Conservation (phyloP, 495 filamentous ascomycete genomes). For the Apodospora peruviana region DNA sequence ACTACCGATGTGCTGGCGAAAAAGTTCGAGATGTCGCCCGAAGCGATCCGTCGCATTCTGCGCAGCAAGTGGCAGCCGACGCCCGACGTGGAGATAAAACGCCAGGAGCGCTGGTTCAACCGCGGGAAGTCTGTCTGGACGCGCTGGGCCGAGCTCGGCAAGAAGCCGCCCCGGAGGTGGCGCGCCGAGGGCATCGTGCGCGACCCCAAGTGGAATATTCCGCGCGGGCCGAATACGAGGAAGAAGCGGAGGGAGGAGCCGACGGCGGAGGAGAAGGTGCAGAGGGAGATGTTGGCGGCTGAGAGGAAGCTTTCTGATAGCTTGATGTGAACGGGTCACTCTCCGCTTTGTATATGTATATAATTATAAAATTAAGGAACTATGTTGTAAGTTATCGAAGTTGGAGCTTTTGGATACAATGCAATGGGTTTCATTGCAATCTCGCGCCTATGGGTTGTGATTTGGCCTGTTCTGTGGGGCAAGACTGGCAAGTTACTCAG, state of each 20-base stretch:
- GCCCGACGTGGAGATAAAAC: constrained; percentile 52
- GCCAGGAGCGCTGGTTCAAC: constrained; percentile 68
- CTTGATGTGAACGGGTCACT: constrained; percentile 4
- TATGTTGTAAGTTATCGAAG: too few species aligned
- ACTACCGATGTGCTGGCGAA: constrained; percentile 67
- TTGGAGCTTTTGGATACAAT: too few species aligned
- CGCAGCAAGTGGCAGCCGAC: constrained; percentile 75
- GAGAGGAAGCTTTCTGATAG: constrained; percentile 11
- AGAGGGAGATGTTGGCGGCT: background rate
- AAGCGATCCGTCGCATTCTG: constrained; percentile 81
- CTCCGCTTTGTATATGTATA: too few species aligned
- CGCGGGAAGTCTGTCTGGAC: constrained; percentile 74
- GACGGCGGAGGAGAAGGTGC: background rate
- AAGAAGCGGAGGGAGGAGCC: constrained; percentile 12
- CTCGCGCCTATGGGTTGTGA: too few species aligned
- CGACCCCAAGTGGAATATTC: constrained; percentile 30
- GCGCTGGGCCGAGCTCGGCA: constrained; percentile 61
- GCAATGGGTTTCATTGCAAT: too few species aligned
- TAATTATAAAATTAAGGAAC: too few species aligned
- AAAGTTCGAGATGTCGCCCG: constrained; percentile 78
- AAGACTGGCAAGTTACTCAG: too few species aligned
- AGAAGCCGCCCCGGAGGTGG: constrained; percentile 64
- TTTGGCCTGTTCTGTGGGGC: too few species aligned
- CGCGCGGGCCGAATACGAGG: too few species aligned
- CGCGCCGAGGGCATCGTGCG: constrained; percentile 58